Base-by-base conservation (phyloP, 2,329 filamentous ascomycete species). In the Stemphylium lycopersici region DNA sequence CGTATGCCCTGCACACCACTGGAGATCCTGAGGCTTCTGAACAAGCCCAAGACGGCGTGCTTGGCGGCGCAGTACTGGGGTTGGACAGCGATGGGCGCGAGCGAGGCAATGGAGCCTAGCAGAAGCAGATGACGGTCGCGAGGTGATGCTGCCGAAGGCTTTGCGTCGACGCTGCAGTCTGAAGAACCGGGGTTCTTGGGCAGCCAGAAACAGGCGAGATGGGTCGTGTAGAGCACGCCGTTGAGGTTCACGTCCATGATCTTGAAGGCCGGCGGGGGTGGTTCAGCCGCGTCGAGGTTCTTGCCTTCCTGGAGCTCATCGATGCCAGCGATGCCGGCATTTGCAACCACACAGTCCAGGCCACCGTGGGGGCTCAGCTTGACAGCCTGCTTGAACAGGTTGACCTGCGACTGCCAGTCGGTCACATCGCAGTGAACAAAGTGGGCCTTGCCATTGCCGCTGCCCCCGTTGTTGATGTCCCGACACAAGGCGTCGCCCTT, bases 371-470 rank as follows among this genome's bases (percentile, higher is more conserved):
- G 80, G 55, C 83, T 86, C 49, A 84, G 74, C 47, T 77, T 75
- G 33, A 79, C 76, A 3, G 86, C 86, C 48, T 80, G 73, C 39
- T 83, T 82, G 78, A 90, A 90, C 48, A 90, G 78, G 24, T 80
- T 75, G 40, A 86, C 83, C 66, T 90, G 87, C 5, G 82, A 84
- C 38, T 84, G 76, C 85, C 86, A 90, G 58, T 82, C 78, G 1
- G 84, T 85, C 8, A 90, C 87, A 73, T 90, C 83, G 77, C 85
- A 87, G 62, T 82, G 78, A 46, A 85, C 75, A 67, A 84, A 88
- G 65, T 83, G 77, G 55, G 84, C 81, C 22, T 80, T 74, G 45
- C 73, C 61, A 52, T 76, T 79, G 16, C 69, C 76, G 29, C 71
- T 77, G 22, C 33, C 36, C 55, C 66, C 68, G 37, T 76, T 66